phyloP scores from a whole-genome alignment of 1,139 yeast genomes.

The Pichia sp. region DNA sequence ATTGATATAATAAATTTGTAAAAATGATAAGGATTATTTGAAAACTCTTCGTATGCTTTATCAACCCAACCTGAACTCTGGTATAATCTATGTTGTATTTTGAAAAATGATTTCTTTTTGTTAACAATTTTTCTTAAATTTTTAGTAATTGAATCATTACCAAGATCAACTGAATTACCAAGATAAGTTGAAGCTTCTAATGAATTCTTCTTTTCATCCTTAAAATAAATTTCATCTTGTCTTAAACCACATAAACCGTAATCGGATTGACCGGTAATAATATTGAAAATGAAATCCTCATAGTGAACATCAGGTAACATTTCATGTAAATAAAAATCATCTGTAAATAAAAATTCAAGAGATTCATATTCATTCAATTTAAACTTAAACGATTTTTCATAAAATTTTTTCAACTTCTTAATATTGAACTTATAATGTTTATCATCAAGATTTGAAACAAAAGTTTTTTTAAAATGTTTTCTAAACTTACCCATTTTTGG shows the following conservation, averaged over 20 bases:
- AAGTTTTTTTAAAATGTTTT: not conserved
- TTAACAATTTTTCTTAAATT: not conserved
- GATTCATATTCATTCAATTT: conserved; percentile 1
- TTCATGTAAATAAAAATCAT: conserved; percentile 2
- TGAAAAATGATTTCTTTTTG: not conserved
- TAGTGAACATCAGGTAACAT: not conserved
- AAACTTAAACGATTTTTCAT: not conserved
- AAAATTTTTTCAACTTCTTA: not conserved
- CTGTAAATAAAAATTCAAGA: conserved; percentile 1
- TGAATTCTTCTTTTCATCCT: not conserved
- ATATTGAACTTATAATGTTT: not conserved
- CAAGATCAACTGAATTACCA: not conserved
- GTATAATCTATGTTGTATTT: not conserved
- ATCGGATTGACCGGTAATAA: conserved; percentile 1
- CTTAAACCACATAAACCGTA: not conserved
- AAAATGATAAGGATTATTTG: not conserved
- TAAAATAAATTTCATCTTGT: not conserved
- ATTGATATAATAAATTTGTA: not conserved
- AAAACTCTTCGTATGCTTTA: not conserved
- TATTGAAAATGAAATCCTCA: not conserved
- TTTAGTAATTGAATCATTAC: not conserved
- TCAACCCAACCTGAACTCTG: not conserved
- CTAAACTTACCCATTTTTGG: not conserved
- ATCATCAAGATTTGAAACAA: not conserved
- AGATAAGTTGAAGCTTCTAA: not conserved